Conservation (phyloP, 1,139 yeast species). For the Diutina pseudorugosa region DNA sequence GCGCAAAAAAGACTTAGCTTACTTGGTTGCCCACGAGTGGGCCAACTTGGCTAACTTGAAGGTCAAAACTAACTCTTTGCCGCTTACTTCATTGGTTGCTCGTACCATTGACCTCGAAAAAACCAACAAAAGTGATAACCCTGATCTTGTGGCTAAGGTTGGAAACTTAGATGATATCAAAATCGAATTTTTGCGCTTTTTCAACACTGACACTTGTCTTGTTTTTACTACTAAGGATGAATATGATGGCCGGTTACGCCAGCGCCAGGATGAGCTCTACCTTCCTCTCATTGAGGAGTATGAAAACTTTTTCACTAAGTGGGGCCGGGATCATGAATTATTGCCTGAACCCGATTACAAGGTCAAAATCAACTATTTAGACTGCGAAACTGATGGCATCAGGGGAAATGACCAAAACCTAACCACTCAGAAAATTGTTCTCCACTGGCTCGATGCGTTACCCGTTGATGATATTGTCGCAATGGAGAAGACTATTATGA, state of each 20-base stretch:
- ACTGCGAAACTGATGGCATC: constrained; percentile 70
- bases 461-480: constrained; percentile 74
- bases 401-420: constrained; percentile 65
- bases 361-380: constrained; percentile 44
- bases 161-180: constrained; percentile 48
- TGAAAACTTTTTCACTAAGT: constrained; percentile 46
- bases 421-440: constrained; percentile 50
- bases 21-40: constrained; percentile 84
- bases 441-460: constrained; percentile 50
- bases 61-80: constrained; percentile 70
- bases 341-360: constrained; percentile 14
- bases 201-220: constrained; percentile 88
- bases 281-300: constrained; percentile 60
- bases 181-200: constrained; percentile 53
- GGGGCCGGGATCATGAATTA: constrained; percentile 20
- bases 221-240: constrained; percentile 76
- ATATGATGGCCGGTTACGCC: constrained; percentile 71
- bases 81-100: constrained; percentile 77
- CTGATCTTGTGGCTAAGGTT: constrained; percentile 42
- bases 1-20: constrained; percentile 51
- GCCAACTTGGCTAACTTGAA: constrained; percentile 55
- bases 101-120: constrained; percentile 66
- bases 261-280: constrained; percentile 65
- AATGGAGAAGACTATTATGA: constrained; percentile 74
- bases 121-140: constrained; percentile 18